Base-by-base conservation (phyloP, 2,329 filamentous ascomycete species). In the Aspergillus texensis region DNA sequence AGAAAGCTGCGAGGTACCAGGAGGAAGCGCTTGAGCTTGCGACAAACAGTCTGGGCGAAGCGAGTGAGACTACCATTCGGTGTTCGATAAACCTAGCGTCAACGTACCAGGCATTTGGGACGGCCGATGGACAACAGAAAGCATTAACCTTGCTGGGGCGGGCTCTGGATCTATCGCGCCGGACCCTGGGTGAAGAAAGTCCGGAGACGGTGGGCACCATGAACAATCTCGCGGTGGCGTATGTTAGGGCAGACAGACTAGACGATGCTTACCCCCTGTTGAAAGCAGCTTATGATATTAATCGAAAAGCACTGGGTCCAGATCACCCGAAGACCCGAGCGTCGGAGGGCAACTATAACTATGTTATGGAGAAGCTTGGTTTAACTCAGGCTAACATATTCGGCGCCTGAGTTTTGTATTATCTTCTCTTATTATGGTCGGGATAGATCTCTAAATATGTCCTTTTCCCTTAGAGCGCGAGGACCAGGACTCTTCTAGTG, bases 401-500 rank as follows among this genome's bases (percentile, higher is more conserved):
- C n/a, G 12, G 11, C 4, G 9, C 11, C n/a, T 46, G 21, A 46
- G 2, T 24, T 14, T 46, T 24, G n/a, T 12, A 14, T 14, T 24
- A 2, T 12, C 4, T 41, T 8, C 36, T 41, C n/a, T 9, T 8
- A n/a, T 9, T 4, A 19, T 2, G 14, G 14, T 16, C 12, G 1
- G 19, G 39, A 41, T 36, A 36, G 34, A 16, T 36, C 34, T 36
- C 5, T 16, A 14, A 36, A 16, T 1, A 14, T 16, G 26, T 28
- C 26, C 1, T 5, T 36, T 16, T 6, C 4, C 32, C 32, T 12
- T 34, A 34, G 12, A 16, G 16, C 2, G 2, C 2, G 14, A 16
- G 1, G 14, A 3, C 14, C 14, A n/a, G 19, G 1, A 3, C 2
- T n/a, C n/a, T n/a, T 1, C 26, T 1, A 41, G 1, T n/a, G 39